Conservation (phyloP, 345 rosid genomes). For the Psidium guajava region DNA sequence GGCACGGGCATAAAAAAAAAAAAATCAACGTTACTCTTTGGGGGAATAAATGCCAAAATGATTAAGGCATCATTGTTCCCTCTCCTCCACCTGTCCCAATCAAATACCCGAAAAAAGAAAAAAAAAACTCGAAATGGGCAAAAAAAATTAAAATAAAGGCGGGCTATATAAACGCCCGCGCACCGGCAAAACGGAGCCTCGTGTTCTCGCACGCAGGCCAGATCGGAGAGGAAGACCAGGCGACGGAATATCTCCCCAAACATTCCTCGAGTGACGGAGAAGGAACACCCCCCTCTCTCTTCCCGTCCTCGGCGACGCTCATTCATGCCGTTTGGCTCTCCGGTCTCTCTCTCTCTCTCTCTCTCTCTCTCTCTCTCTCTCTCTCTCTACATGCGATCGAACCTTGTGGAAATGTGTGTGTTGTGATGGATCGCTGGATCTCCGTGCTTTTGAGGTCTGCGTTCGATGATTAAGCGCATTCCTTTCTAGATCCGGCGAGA, state of each 20-base stretch:
- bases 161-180: background rate
- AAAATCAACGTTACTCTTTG: background rate
- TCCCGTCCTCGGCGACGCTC: conserved; percentile 81
- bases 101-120: background rate
- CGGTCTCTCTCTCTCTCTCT: conserved; percentile 15
- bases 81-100: background rate
- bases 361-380: background rate
- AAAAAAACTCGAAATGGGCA: background rate
- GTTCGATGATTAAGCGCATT: background rate
- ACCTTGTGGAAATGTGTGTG: background rate
- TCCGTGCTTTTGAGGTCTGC: background rate
- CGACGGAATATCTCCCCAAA: background rate
- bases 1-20: background rate
- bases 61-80: background rate
- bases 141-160: fast-evolving
- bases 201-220: background rate
- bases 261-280: background rate
- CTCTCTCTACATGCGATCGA: background rate
- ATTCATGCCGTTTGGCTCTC: conserved; percentile 60
- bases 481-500: background rate
- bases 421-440: background rate
- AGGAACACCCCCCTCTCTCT: conserved; percentile 43
- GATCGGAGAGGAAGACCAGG: background rate
- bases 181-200: background rate
- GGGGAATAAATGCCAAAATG: background rate